A percentile compares a stretch with the other conserved stretches of the same genome.
These are phyloP conservation scores for Oryza nivara DNA, from an alignment of 176 grass and related monocot species.

Conservation along the genomic window DNA sequence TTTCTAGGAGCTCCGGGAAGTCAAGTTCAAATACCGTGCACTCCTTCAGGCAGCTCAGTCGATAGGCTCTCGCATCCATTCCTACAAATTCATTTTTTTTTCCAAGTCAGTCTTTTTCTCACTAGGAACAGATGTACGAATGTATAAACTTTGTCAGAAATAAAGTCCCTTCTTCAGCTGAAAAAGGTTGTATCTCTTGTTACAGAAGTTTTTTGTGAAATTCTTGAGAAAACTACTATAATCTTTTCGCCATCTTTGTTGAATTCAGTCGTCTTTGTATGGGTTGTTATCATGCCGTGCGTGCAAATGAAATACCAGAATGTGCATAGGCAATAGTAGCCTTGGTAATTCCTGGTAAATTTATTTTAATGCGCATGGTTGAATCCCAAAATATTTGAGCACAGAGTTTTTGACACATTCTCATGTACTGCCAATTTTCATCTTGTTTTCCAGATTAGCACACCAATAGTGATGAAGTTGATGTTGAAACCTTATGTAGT, in stretches of 20 bases:
- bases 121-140: neutral
- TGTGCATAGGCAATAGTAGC: neutral
- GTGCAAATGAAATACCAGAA: neutral
- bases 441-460: neutral
- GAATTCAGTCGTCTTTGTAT: neutral
- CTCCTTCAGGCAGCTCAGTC: conserved; percentile 75
- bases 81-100: conserved; percentile 48
- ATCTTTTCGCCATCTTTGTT: neutral
- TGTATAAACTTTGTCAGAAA: conserved; percentile 19
- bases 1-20: conserved; percentile 74
- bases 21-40: conserved; percentile 86
- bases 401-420: neutral
- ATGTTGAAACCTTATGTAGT: neutral
- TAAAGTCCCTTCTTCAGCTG: neutral
- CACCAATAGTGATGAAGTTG: neutral
- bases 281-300: neutral
- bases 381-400: neutral
- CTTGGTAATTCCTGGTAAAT: neutral
- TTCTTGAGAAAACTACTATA: neutral
- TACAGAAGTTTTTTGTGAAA: neutral
- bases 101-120: neutral
- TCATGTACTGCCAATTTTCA: neutral
- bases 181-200: neutral
- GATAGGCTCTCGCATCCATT: conserved; percentile 92
- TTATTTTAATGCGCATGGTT: neutral